Conservation (phyloP, 208 protist species). For the Wallacemonas sp. region DNA sequence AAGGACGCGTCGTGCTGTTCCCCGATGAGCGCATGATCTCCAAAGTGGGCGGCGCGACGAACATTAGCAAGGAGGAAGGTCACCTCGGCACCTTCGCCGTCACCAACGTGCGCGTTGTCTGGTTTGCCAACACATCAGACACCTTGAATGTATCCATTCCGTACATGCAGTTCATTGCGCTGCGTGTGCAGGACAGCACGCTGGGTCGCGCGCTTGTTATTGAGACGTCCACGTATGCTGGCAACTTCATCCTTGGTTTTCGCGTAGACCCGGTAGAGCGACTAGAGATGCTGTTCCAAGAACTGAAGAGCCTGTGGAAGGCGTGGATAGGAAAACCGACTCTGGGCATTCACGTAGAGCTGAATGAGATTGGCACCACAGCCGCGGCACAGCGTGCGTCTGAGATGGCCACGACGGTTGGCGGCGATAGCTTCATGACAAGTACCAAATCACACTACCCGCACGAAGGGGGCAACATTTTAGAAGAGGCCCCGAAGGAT, state of each 20-base stretch:
- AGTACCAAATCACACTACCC: neutral
- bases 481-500: conserved; percentile 75
- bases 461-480: conserved; percentile 72
- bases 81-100: conserved; percentile 92
- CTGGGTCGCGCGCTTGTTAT: conserved; percentile 86
- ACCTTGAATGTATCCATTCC: conserved; percentile 97
- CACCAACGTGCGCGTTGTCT: conserved; percentile 96
- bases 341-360: conserved; percentile 71
- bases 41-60: conserved; percentile 84
- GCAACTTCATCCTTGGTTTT: conserved; percentile 90
- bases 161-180: conserved; percentile 89
- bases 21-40: conserved; percentile 88
- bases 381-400: neutral
- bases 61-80: conserved; percentile 91
- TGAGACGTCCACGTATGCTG: conserved; percentile 62
- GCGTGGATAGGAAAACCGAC: conserved; percentile 77
- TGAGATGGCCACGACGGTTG: neutral
- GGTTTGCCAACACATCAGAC: conserved; percentile 83
- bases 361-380: conserved; percentile 16
- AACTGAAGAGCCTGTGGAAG: conserved; percentile 81
- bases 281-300: conserved; percentile 75
- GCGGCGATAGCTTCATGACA: too few species aligned
- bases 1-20: conserved; percentile 87
- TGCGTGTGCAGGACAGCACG: conserved; percentile 76
- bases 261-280: conserved; percentile 71